Evolutionary conservation across 495 filamentous ascomycete species (phyloP).

Genomic region (Astrothelium subdiscretum): DNA sequence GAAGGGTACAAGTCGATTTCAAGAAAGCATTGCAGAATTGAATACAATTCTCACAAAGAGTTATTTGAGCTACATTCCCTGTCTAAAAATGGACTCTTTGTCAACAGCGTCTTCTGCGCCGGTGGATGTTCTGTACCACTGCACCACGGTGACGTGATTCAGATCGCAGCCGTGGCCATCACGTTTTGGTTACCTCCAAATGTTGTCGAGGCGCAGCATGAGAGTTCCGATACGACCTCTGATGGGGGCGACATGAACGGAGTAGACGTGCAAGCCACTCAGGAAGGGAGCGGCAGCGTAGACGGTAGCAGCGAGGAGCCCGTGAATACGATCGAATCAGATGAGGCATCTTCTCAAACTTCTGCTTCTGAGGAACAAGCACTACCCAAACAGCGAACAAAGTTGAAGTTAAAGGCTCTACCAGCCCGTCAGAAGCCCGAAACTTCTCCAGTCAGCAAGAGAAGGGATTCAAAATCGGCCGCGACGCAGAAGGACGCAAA

Average conservation of each 20-base stretch:
- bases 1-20: slow-evolving; percentile 55
- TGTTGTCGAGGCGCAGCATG: slow-evolving; percentile 7
- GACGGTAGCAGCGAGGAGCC: background rate
- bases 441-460: background rate
- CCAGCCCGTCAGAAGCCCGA: slow-evolving; percentile 15
- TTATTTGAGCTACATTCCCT: slow-evolving; percentile 70
- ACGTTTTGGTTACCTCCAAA: slow-evolving; percentile 52
- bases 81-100: slow-evolving; percentile 77
- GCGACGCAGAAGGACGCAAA: background rate
- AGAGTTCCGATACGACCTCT: background rate
- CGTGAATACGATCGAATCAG: slow-evolving; percentile 2
- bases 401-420: background rate
- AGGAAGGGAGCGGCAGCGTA: background rate
- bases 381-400: background rate
- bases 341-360: background rate
- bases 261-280: background rate
- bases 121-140: slow-evolving; percentile 52
- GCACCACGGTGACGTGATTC: slow-evolving; percentile 59
- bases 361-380: background rate
- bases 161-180: slow-evolving; percentile 68
- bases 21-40: slow-evolving; percentile 70
- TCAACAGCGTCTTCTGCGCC: slow-evolving; percentile 58
- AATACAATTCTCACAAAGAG: slow-evolving; percentile 62
- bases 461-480: background rate
- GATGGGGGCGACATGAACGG: background rate